Evolutionary conservation across 768 basidiomycete species (phyloP), one percentile per base, ranked within the genome.

Genomic region (Hydnomerulius pinastri): DNA sequence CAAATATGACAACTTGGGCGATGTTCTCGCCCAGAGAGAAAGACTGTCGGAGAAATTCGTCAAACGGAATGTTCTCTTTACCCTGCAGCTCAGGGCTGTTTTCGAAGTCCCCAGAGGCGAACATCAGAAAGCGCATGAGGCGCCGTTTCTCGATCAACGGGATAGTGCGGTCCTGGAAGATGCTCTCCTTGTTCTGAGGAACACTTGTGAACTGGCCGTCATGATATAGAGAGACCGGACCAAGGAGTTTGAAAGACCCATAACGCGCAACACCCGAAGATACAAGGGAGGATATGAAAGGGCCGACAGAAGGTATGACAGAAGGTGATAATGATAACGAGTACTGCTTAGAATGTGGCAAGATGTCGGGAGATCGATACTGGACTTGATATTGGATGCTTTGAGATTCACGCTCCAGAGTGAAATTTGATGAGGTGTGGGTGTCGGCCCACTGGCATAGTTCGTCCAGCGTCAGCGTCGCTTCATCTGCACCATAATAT

Each of bases 91-190:
- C 87, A 13, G 73, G 70, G 52, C 75, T 77, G 17, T 65, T 70
- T 64, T 91, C 90, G 48, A 90, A 90, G 1, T 91, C 86, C 0
- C 83, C 82, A 2, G 80, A 79, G 30, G 90, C 86, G 62, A 92
- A 94, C 58, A 86, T 79, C 39, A 98, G 70, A 60, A 96, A 92
- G 50, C 94, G 90, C 90, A 98, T 98, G 21, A 98, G 73, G 27
- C 90, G 78, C 37, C 95, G 75, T 71, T 98, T 98, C 54, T 95
- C 91, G 27, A 94, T 65, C 10, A 98, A 75, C 6, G 77, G 76
- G 7, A 98, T 79, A 8, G 76, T 77, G 61, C 83, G 84, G 70
- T 82, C 86, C 73, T 89, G 93, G 79, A 98, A 98, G 3, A 98
- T 80, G 51, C 91, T 89, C 67, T 94, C 94, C 66, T 97, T 98